phyloP scores from a whole-genome alignment of 169 alveolate genomes.

The Plasmodium gonderi region DNA sequence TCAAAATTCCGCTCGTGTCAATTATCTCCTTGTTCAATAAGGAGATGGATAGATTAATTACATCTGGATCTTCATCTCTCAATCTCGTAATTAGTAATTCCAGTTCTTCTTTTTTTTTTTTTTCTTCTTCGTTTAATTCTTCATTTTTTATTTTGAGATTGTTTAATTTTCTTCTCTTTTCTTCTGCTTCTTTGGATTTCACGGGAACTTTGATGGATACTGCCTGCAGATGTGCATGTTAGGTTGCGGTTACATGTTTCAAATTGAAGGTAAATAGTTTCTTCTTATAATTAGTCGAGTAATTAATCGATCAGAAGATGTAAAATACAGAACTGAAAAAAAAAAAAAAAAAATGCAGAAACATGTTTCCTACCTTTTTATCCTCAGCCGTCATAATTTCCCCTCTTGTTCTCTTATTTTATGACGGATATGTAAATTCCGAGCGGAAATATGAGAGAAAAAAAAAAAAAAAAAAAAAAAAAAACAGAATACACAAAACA shows the following conservation, averaged over 20 bases:
- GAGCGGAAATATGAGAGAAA: constrained; percentile 5
- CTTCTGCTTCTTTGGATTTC: constrained; percentile 29
- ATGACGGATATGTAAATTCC: neutral
- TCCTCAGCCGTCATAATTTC: constrained; percentile 64
- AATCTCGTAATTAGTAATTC: constrained; percentile 58
- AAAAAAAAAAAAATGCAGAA: too few species aligned
- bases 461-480: neutral
- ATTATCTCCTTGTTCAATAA: constrained; percentile 64
- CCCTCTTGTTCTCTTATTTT: neutral
- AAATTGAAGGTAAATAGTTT: too few species aligned
- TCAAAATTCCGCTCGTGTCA: constrained; percentile 62
- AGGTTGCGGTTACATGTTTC: too few species aligned
- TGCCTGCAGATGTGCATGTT: constrained; percentile 18
- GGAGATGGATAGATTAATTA: constrained; percentile 37
- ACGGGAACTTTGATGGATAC: constrained; percentile 68
- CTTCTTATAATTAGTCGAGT: too few species aligned
- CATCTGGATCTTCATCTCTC: constrained; percentile 25
- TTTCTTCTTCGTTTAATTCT: constrained; percentile 70
- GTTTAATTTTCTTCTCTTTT: constrained; percentile 26
- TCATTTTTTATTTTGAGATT: constrained; percentile 39
- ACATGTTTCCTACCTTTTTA: constrained; percentile 31
- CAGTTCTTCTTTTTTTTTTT: constrained; percentile 67
- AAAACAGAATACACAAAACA: too few species aligned
- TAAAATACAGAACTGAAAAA: too few species aligned
- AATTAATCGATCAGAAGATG: too few species aligned